Conservation (phyloP, 176 grass and related monocot genomes). For the Neostapfia colusana region DNA sequence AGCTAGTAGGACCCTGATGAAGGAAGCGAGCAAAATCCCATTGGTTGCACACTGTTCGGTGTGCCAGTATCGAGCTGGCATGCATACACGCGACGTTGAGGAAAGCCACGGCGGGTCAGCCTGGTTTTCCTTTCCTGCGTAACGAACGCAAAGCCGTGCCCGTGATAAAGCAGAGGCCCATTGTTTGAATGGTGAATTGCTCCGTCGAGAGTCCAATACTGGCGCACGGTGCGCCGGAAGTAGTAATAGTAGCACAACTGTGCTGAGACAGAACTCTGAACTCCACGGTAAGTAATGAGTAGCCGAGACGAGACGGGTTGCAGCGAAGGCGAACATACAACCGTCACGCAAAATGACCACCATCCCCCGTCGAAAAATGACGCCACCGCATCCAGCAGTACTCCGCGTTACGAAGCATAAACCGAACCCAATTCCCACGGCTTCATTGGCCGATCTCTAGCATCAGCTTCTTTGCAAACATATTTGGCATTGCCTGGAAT, state of each 20-base stretch:
- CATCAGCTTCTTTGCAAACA: conserved; percentile 41
- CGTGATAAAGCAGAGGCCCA: background rate
- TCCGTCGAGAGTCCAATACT: background rate
- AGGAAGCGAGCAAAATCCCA: too few species aligned
- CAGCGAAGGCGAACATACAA: background rate
- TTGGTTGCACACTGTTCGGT: too few species aligned
- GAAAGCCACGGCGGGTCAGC: background rate
- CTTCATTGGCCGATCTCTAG: conserved; percentile 46
- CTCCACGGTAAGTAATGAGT: too few species aligned
- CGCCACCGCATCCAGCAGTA: background rate
- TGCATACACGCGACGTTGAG: too few species aligned
- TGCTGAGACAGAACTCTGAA: background rate
- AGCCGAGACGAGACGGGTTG: background rate
- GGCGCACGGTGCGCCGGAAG: background rate
- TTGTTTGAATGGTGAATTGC: background rate
- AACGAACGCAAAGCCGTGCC: background rate
- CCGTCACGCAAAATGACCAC: background rate
- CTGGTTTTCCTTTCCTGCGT: background rate
- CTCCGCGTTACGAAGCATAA: background rate
- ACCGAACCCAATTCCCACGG: conserved; percentile 24
- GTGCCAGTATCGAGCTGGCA: too few species aligned
- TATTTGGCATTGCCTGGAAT: conserved; percentile 36
- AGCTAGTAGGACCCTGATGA: too few species aligned
- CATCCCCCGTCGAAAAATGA: background rate
- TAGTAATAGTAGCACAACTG: background rate